Base-by-base conservation (phyloP, 257 asterid species). In the Mitragyna speciosa region DNA sequence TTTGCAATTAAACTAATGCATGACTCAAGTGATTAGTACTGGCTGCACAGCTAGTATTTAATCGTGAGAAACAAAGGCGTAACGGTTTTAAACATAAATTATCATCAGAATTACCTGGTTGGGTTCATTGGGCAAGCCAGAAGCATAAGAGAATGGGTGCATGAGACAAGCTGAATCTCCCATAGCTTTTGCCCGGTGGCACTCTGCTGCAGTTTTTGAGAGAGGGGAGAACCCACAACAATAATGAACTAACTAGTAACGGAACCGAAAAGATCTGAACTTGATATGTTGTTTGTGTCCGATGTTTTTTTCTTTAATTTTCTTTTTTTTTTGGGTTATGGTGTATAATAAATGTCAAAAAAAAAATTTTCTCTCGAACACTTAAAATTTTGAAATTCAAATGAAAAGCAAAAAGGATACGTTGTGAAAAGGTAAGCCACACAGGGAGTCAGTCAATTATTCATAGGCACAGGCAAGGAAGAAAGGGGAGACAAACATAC, bases 161-260 rank as follows among this genome's bases (percentile, higher is more conserved):
- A 95, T 85, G 76, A 95, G 86, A 87, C 97, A 92, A 79, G 97
- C 76, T 65, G 96, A 85, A 65, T 93, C 98, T 83, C 91, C 97
- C 99, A 93, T 95, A 70, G 79, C 58, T 75, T 58, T 39, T 66
- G 78, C 68, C 79, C 43, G 36, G 47, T 78, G 16, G 59, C 36
- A 65, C 16, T 24, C 73, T 61, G 83, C 76, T 76, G 82, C 63
- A 67, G 77, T 45, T 76, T 31, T 74, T 49, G 76, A n/a, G 80
- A 79, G 36, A 79, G 77, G 59, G 4, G 71, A 65, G 19, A 73
- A 75, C 51, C 59, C 31, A 75, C n/a, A 47, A 15, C 75, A 73
- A 26, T 68, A 0, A 39, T 69, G 64, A n/a, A 36, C 7, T 45
- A n/a, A 36, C 41, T 36, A 4, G 73, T 48, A 61, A 81, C 59